Base-by-base conservation (phyloP, 139 green algal species). In the Chlorella ohadii region DNA sequence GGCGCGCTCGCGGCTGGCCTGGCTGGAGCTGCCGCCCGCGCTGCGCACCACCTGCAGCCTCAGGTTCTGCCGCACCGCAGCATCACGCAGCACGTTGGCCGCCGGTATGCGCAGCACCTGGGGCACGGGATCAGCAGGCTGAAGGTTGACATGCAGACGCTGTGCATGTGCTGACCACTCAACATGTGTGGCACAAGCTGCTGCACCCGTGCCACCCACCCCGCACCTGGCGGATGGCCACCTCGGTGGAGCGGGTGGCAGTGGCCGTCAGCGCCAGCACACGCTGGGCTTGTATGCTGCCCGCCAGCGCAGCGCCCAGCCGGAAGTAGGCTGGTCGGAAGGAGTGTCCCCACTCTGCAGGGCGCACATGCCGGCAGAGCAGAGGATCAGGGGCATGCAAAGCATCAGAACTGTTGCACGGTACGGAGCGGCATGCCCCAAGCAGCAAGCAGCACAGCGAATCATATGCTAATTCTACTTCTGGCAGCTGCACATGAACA, bases 181-280 rank as follows among this genome's bases (percentile, higher is more conserved):
- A n/a, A n/a, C n/a, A n/a, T n/a, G n/a, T n/a, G n/a, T n/a, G n/a
- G 44, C 44, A 51, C 6, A 9, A 13, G 51, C 51, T 59, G 51
- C 15, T 59, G 51, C 51, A 2, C 2, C 11, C 11, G 2, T 59
- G 12, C 51, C 51, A 23, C 12, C 51, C 51, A 77, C 20, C 96
- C 34, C 0, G 70, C 81, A 64, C 87, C 47, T 83, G 59, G 25
- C 79, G 55, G 39, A 98, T 89, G 63, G 88, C 87, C 9, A 44
- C 34, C 77, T 95, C 86, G 0, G 95, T 97, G 20, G 86, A 44
- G 9, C 56, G 36, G 9, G 96, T 98, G 67, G 96, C 96, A 9
- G 96, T 99, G 65, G 96, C 96, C 0, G 96, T 98, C 31, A 98
- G 92, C 9, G 93, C 96, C 65, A 98, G 90, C 78, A 98, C 90